Evolutionary conservation across 192 early-diverging fungal genomes (phyloP).

Genomic region (Backusella westeae): DNA sequence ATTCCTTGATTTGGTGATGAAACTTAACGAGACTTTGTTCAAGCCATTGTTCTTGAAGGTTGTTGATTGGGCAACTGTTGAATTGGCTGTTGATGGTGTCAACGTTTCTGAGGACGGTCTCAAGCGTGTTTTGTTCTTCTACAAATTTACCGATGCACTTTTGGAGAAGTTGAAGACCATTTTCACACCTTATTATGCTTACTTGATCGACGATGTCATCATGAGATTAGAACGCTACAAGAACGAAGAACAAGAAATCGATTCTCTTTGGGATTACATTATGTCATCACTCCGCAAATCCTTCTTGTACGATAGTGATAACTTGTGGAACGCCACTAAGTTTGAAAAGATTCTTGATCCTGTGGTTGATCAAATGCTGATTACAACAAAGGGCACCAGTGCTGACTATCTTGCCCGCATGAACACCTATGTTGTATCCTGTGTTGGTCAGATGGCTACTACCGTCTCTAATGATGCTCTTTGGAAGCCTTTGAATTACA

Average conservation of each 20-base stretch:
- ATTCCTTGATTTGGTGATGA: conserved; percentile 83
- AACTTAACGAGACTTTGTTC: conserved; percentile 94
- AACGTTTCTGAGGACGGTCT: conserved; percentile 27
- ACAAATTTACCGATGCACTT: conserved; percentile 39
- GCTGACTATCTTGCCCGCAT: conserved; percentile 55
- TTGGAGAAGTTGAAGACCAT: conserved; percentile 59
- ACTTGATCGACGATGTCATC: conserved; percentile 70
- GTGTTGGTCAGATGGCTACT: conserved; percentile 77
- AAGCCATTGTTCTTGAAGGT: conserved; percentile 89
- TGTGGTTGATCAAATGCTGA: conserved; percentile 74
- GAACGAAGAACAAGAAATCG: conserved; percentile 38
- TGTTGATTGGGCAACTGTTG: conserved; percentile 71
- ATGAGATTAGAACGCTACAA: conserved; percentile 51
- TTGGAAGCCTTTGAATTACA: conserved; percentile 89
- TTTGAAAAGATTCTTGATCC: conserved; percentile 76
- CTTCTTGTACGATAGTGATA: conserved; percentile 64
- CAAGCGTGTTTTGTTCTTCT: conserved; percentile 42
- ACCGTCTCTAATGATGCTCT: conserved; percentile 72
- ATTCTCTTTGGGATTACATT: conserved; percentile 71
- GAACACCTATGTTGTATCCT: conserved; percentile 67
- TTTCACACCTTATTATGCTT: conserved; percentile 76
- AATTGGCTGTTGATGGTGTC: conserved; percentile 32
- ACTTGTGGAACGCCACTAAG: conserved; percentile 67
- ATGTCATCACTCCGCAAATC: conserved; percentile 67
- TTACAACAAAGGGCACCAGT: conserved; percentile 40